Percentiles rank a stretch among this genome's conserved stretches.
These are phyloP conservation scores for Pseudogymnoascus sp. DNA, from an alignment of 2,329 filamentous ascomycete genomes.

Conservation along the genomic window DNA sequence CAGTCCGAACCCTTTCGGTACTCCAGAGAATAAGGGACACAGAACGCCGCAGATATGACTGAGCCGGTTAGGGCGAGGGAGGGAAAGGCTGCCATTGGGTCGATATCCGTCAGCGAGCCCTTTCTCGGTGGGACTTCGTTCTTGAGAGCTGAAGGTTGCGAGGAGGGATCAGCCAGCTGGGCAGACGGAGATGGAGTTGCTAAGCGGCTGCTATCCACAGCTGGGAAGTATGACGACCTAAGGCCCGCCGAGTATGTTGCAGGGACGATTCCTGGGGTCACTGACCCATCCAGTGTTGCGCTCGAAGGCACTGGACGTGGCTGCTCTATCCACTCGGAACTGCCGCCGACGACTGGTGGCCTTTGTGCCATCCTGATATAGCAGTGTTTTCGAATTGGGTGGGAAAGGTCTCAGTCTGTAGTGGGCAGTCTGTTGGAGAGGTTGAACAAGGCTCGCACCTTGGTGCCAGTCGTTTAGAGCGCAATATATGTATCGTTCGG, in stretches of 20 bases:
- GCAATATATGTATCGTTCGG: background rate
- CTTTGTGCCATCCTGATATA: background rate
- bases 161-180: slow-evolving; percentile 33
- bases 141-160: slow-evolving; percentile 30
- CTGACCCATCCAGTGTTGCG: background rate
- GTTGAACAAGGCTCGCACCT: background rate
- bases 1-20: slow-evolving; percentile 52
- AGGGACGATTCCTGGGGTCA: background rate
- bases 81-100: slow-evolving; percentile 44
- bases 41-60: slow-evolving; percentile 58
- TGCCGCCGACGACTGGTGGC: background rate
- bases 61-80: slow-evolving; percentile 53
- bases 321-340: background rate
- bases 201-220: slow-evolving; percentile 25
- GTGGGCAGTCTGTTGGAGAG: background rate
- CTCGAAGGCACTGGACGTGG: background rate
- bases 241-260: background rate
- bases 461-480: background rate
- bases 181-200: slow-evolving; percentile 35
- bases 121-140: slow-evolving; percentile 17
- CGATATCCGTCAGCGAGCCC: slow-evolving; percentile 46
- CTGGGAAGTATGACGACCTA: background rate
- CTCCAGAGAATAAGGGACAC: slow-evolving; percentile 49
- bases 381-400: background rate
- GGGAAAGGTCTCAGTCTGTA: background rate